phyloP scores from a whole-genome alignment of 2,329 filamentous ascomycete species.

The Aspergillus sergii region DNA sequence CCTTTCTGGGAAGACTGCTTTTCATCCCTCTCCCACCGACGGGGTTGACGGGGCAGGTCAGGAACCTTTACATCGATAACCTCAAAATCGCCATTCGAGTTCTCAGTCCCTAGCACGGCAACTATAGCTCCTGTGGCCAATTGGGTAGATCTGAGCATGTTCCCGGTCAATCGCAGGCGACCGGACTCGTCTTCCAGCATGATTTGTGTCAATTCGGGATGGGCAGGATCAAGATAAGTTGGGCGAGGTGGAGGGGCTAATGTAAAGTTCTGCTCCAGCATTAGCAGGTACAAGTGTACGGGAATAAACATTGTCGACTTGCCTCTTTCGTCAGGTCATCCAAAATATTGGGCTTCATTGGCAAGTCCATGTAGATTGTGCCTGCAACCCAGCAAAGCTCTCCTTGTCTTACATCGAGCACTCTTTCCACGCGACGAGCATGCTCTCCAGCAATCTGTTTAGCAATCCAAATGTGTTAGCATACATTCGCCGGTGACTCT shows the following conservation, averaged over 20 bases:
- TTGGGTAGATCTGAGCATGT: slow-evolving; percentile 65
- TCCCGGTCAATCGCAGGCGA: slow-evolving; percentile 76
- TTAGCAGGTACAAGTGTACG: slow-evolving; percentile 12
- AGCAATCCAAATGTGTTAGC: slow-evolving; percentile 7
- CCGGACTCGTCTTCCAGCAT: slow-evolving; percentile 97
- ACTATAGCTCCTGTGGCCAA: slow-evolving; percentile 93
- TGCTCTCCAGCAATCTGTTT: slow-evolving; percentile 70
- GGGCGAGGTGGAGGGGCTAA: slow-evolving; percentile 74
- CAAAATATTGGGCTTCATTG: slow-evolving; percentile 90
- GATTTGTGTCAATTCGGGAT: slow-evolving; percentile 58
- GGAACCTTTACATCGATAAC: slow-evolving; percentile 88
- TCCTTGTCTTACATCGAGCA: slow-evolving; percentile 93
- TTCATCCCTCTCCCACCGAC: slow-evolving; percentile 71
- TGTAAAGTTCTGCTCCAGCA: slow-evolving; percentile 72
- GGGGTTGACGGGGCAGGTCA: slow-evolving; percentile 79
- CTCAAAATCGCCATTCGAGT: slow-evolving; percentile 87
- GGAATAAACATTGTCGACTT: slow-evolving; percentile 34
- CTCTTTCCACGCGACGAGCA: slow-evolving; percentile 77
- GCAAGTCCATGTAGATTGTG: slow-evolving; percentile 97
- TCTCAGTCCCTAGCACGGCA: slow-evolving; percentile 93
- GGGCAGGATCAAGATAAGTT: slow-evolving; percentile 68
- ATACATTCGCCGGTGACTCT: no score
- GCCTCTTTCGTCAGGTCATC: slow-evolving; percentile 94
- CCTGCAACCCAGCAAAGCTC: slow-evolving; percentile 94
- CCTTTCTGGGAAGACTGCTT: slow-evolving; percentile 40